Conservation (phyloP, 495 filamentous ascomycete species). For the Trypethelium eluteriae region DNA sequence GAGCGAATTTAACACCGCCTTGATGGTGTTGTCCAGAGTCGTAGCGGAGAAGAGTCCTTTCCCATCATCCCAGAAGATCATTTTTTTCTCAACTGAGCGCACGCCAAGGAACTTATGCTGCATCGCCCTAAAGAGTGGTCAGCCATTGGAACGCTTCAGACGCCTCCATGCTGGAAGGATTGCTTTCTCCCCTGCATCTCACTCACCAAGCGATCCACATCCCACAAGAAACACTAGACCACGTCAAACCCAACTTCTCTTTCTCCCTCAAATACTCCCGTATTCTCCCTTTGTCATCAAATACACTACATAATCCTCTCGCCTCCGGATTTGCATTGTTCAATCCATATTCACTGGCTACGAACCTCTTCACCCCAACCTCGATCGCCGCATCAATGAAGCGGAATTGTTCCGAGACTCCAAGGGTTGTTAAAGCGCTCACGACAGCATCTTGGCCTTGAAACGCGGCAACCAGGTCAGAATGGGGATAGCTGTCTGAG, state of each 20-base stretch:
- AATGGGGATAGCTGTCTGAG: slow-evolving; percentile 51
- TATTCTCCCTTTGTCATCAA: slow-evolving; percentile 38
- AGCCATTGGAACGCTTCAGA: not conserved
- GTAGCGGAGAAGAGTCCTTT: slow-evolving; percentile 34
- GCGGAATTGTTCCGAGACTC: slow-evolving; percentile 24
- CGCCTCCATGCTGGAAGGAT: not conserved
- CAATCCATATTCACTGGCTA: slow-evolving; percentile 35
- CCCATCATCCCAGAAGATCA: slow-evolving; percentile 41
- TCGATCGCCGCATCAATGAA: slow-evolving; percentile 35
- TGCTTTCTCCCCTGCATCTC: not conserved
- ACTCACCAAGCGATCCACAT: slow-evolving; percentile 44
- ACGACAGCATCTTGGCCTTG: slow-evolving; percentile 45
- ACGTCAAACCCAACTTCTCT: slow-evolving; percentile 38
- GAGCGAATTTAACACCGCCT: slow-evolving; percentile 36
- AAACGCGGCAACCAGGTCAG: slow-evolving; percentile 41
- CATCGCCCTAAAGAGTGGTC: slow-evolving; percentile 24
- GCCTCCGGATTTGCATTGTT: slow-evolving; percentile 31
- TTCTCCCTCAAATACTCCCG: slow-evolving; percentile 43
- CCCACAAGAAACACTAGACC: slow-evolving; percentile 42
- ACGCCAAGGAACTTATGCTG: slow-evolving; percentile 40
- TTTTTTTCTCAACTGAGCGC: slow-evolving; percentile 36
- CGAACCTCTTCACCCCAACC: slow-evolving; percentile 36
- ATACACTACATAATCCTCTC: slow-evolving; percentile 35
- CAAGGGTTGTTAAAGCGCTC: slow-evolving; percentile 29
- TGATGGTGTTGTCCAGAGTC: slow-evolving; percentile 36